These are phyloP conservation scores for Mycena kentingensis DNA, from an alignment of 768 basidiomycete species.

Conservation along the genomic window DNA sequence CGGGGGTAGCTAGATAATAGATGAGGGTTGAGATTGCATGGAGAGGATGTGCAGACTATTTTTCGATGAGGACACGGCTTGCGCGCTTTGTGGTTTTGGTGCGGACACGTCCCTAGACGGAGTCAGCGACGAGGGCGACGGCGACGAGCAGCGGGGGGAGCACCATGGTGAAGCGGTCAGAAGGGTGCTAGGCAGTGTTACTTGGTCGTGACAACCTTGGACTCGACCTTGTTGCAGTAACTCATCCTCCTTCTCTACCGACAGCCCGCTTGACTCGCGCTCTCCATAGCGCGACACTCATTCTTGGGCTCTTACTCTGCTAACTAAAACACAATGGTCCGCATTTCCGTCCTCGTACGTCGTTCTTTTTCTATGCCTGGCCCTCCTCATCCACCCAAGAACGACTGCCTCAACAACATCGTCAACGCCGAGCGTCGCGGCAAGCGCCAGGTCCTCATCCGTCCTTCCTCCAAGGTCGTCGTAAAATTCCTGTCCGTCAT, in stretches of 20 bases:
- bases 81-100: constrained; percentile 99
- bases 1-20: constrained; percentile 80
- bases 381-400: constrained; percentile 6
- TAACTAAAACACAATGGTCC: constrained; percentile 68
- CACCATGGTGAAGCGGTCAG: not conserved
- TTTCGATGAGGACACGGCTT: constrained; percentile 98
- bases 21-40: constrained; percentile 7
- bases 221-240: constrained; percentile 23
- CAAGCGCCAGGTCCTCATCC: constrained; percentile 98
- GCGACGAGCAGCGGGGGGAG: constrained; percentile 13
- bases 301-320: constrained; percentile 59
- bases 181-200: no score
- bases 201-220: no score
- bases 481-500: constrained; percentile 98
- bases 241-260: constrained; percentile 21
- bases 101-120: constrained; percentile 89
- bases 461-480: constrained; percentile 96
- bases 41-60: constrained; percentile 78
- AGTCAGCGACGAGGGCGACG: constrained; percentile 10
- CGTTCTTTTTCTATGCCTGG: constrained; percentile 38
- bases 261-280: constrained; percentile 76
- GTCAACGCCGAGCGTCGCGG: constrained; percentile 99
- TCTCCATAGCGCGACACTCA: constrained; percentile 84
- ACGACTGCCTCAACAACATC: constrained; percentile 78
- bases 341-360: constrained; percentile 85